A percentile compares a stretch with the other conserved stretches of the same genome.
Conservation (phyloP, 2,329 filamentous ascomycete genomes). For the Nemania serpens region DNA sequence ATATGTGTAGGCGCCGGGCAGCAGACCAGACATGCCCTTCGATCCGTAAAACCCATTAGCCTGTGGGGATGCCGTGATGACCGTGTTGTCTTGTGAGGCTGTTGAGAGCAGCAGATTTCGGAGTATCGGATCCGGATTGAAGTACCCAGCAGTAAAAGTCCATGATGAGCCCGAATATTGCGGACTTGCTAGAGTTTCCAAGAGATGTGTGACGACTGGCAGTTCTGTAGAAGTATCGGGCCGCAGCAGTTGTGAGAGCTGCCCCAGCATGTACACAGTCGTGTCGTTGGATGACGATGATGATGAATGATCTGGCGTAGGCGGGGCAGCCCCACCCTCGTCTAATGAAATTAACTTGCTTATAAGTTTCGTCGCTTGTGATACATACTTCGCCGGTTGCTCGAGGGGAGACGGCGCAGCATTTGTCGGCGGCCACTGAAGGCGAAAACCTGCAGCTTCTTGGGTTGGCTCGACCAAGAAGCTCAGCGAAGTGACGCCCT, state of each 20-base stretch:
- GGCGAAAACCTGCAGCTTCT: conserved; percentile 59
- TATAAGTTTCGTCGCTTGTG: conserved; percentile 69
- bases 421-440: conserved; percentile 78
- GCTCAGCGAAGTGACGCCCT: conserved; percentile 77
- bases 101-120: conserved; percentile 79
- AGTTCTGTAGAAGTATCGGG: conserved; percentile 87
- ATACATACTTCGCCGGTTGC: conserved; percentile 70
- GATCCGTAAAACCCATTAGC: conserved; percentile 96
- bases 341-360: conserved; percentile 66
- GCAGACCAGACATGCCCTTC: conserved; percentile 83
- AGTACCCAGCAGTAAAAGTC: conserved; percentile 98
- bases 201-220: conserved; percentile 75
- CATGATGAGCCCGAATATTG: conserved; percentile 73
- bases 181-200: conserved; percentile 68
- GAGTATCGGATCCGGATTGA: conserved; percentile 89
- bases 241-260: conserved; percentile 82
- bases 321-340: conserved; percentile 40
- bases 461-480: conserved; percentile 73
- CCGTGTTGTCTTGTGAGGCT: conserved; percentile 70
- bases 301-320: conserved; percentile 30
- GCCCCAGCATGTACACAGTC: conserved; percentile 81
- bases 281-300: conserved; percentile 57
- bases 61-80: conserved; percentile 89
- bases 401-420: conserved; percentile 74
- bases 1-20: conserved; percentile 90